A percentile compares a stretch with the other conserved stretches of the same genome.
Conservation (phyloP, 805 yeast genomes). For the Hanseniaspora lachancei region DNA sequence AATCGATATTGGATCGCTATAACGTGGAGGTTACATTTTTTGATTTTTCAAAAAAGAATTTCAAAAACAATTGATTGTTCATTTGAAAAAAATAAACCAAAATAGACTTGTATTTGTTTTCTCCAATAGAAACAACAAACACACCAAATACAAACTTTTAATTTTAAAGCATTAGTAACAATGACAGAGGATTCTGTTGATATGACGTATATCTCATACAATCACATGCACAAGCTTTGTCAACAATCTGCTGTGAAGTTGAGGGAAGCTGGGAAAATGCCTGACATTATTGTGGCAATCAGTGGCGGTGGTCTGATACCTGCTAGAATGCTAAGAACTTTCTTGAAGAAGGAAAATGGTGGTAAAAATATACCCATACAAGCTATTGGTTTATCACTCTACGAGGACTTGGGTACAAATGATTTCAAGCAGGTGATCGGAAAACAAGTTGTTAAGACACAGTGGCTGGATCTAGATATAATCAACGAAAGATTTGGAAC, state of each 20-base stretch:
- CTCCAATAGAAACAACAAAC: background rate
- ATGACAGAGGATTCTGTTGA: slow-evolving; percentile 26
- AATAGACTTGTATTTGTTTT: too few species aligned
- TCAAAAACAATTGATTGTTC: too few species aligned
- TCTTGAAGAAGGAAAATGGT: slow-evolving; percentile 39
- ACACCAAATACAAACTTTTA: background rate
- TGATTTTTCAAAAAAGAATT: too few species aligned
- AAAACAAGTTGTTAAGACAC: slow-evolving; percentile 72
- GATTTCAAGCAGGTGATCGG: slow-evolving; percentile 43
- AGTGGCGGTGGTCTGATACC: slow-evolving; percentile 69
- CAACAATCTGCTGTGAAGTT: slow-evolving; percentile 49
- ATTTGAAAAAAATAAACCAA: too few species aligned
- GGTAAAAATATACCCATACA: slow-evolving; percentile 57
- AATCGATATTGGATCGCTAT: too few species aligned
- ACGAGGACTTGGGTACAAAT: slow-evolving; percentile 42
- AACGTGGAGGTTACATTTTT: too few species aligned
- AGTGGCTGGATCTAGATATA: slow-evolving; percentile 77
- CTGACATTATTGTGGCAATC: slow-evolving; percentile 52
- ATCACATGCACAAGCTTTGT: slow-evolving; percentile 71
- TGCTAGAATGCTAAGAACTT: slow-evolving; percentile 53
- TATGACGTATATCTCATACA: slow-evolving; percentile 57
- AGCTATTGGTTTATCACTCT: slow-evolving; percentile 54
- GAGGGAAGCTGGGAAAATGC: slow-evolving; percentile 30
- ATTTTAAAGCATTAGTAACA: background rate
- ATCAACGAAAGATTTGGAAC: slow-evolving; percentile 57